A percentile compares a stretch with the other conserved stretches of the same genome.
Evolutionary conservation across 1,139 yeast species (phyloP).

Genomic region (Suhomyces bribrorum): DNA sequence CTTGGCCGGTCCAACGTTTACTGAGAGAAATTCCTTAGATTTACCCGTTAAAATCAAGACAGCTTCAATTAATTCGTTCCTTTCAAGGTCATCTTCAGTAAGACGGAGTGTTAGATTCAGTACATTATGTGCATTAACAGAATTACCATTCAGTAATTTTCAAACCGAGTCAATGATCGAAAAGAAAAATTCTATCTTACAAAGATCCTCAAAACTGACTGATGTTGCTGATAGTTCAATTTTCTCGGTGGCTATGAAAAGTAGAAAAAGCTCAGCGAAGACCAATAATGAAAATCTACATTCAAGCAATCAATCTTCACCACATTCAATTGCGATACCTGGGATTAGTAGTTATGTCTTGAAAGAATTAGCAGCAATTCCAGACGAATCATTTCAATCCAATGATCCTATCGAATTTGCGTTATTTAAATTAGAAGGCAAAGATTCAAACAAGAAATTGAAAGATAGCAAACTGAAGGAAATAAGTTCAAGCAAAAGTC

Average conservation of each 20-base stretch:
- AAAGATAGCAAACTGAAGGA: neutral
- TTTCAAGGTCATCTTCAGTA: conserved; percentile 28
- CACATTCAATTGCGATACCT: conserved; percentile 51
- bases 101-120: conserved; percentile 40
- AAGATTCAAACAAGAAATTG: conserved; percentile 22
- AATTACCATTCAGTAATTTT: conserved; percentile 38
- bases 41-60: conserved; percentile 25
- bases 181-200: conserved; percentile 11
- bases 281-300: conserved; percentile 10
- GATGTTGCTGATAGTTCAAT: conserved; percentile 40
- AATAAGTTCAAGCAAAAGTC: conserved; percentile 2
- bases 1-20: conserved; percentile 20
- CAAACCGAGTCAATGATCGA: conserved; percentile 17
- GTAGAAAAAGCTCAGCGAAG: conserved; percentile 23
- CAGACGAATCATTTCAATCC: conserved; percentile 69
- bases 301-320: conserved; percentile 22
- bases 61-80: conserved; percentile 25
- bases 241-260: conserved; percentile 35
- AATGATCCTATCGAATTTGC: conserved; percentile 71
- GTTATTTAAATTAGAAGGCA: conserved; percentile 75
- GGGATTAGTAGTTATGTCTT: conserved; percentile 65
- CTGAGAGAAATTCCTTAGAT: conserved; percentile 25
- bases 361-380: conserved; percentile 74
- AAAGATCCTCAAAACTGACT: conserved; percentile 24
- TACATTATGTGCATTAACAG: conserved; percentile 43